Evolutionary conservation across 2,329 filamentous ascomycete genomes (phyloP).

Genomic region (Penicillium sp.): DNA sequence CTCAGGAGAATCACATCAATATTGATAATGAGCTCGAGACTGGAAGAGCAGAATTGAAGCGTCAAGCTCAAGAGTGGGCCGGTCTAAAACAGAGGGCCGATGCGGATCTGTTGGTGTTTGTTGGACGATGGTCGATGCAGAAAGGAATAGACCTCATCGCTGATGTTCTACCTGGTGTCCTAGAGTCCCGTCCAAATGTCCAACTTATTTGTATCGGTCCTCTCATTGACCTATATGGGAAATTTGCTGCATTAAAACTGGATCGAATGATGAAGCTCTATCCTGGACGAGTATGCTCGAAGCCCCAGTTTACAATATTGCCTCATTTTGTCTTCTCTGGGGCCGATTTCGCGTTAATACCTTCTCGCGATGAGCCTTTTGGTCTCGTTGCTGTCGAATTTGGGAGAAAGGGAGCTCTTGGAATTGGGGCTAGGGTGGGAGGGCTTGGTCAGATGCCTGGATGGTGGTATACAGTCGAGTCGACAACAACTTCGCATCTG

Average conservation of each 20-base stretch:
- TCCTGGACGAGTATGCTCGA: slow-evolving; percentile 67
- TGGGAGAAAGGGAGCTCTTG: slow-evolving; percentile 67
- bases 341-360: slow-evolving; percentile 69
- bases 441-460: slow-evolving; percentile 71
- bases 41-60: slow-evolving; percentile 55
- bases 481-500: slow-evolving; percentile 63
- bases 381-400: slow-evolving; percentile 70
- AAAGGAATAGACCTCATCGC: slow-evolving; percentile 70
- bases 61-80: slow-evolving; percentile 69
- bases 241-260: slow-evolving; percentile 67
- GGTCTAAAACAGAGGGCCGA: slow-evolving; percentile 62
- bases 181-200: slow-evolving; percentile 61
- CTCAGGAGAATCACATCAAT: slow-evolving; percentile 51
- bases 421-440: slow-evolving; percentile 66
- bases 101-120: slow-evolving; percentile 68
- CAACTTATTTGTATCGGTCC: slow-evolving; percentile 67
- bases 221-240: slow-evolving; percentile 68
- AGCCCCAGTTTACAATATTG: slow-evolving; percentile 67
- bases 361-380: slow-evolving; percentile 69
- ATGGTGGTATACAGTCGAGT: slow-evolving; percentile 72
- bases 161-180: slow-evolving; percentile 65
- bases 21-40: slow-evolving; percentile 60
- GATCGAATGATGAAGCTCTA: slow-evolving; percentile 66
- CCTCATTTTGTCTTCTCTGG: slow-evolving; percentile 69
- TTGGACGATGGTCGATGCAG: slow-evolving; percentile 69